Evolutionary conservation across 2,329 filamentous ascomycete genomes (phyloP), one percentile per base, ranked within the genome.

Genomic region (Apiospora hydei): DNA sequence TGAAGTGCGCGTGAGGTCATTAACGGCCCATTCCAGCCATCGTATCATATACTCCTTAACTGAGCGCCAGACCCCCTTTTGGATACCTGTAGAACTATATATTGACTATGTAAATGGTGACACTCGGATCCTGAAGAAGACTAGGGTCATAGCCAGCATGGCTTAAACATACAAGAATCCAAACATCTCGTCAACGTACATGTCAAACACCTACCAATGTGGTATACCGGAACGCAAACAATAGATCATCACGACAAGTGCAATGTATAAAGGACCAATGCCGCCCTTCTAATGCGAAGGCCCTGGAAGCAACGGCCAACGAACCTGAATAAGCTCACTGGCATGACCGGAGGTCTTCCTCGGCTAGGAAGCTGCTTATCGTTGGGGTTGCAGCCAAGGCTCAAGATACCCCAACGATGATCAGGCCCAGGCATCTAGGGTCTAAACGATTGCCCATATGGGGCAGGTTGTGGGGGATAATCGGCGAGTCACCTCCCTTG

Each of bases 291-390:
- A 53, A 16, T 14, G 13, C 49, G 14, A 10, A 49, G 51, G 24
- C 51, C 51, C 24, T 57, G 30, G 4, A n/a, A 61, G 18, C 30
- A 61, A 38, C 16, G n/a, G 8, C 18, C 16, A 13, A n/a, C 53
- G 30, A 38, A 38, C 3, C 21, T 24, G 16, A 64, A n/a, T 41
- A 64, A 41, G 21, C 8, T 64, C 21, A 14, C 41, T 64, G 57
- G 57, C 34, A 64, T 21, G 13, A 64, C 21, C 57, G 57, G 57
- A 64, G 57, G 34, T 64, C n/a, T 21, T 41, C 38, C 57, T 64
- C 34, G 57, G 57, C 18, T 64, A 64, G 57, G 57, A 64, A 64
- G 57, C 57, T 64, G 34, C 34, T 64, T 64, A 64, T n/a, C 34
- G 30, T 41, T 41, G 13, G 57, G 38, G 57, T 64, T 64, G 21